Conservation (phyloP, 2,329 filamentous ascomycete species). For the Xylaria sp. region DNA sequence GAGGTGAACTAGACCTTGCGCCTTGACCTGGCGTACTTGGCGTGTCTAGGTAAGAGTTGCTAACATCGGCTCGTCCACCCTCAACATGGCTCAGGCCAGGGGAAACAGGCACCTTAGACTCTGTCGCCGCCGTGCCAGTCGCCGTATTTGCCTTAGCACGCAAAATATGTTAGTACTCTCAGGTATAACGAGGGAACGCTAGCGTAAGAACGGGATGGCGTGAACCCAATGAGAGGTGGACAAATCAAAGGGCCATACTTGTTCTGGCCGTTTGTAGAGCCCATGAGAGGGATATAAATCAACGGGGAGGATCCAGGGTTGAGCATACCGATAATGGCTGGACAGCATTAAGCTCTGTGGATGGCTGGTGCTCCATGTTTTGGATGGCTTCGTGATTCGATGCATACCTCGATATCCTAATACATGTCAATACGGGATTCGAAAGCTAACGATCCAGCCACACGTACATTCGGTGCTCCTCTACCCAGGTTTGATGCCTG, state of each 20-base stretch:
- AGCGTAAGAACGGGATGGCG: not conserved
- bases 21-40: slow-evolving; percentile 29
- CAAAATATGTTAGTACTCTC: slow-evolving; percentile 38
- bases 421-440: slow-evolving; percentile 28
- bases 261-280: not conserved
- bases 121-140: slow-evolving; percentile 39
- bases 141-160: slow-evolving; percentile 49
- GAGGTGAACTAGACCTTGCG: slow-evolving; percentile 37
- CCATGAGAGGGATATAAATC: not conserved
- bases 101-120: slow-evolving; percentile 30
- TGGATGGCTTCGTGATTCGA: slow-evolving; percentile 44
- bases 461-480: slow-evolving; percentile 85
- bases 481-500: slow-evolving; percentile 83
- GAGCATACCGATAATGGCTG: slow-evolving; percentile 44
- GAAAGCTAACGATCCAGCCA: not conserved
- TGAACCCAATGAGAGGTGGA: not conserved
- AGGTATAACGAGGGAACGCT: not conserved
- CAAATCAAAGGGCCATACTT: not conserved
- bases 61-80: slow-evolving; percentile 33
- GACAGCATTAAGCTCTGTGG: slow-evolving; percentile 30
- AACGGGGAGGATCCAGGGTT: not conserved
- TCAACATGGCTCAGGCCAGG: slow-evolving; percentile 28
- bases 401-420: slow-evolving; percentile 46
- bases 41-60: slow-evolving; percentile 34
- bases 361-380: slow-evolving; percentile 42